Evolutionary conservation across 202 grass and related monocot species (phyloP).

Genomic region (Hordeum pubiflorum): DNA sequence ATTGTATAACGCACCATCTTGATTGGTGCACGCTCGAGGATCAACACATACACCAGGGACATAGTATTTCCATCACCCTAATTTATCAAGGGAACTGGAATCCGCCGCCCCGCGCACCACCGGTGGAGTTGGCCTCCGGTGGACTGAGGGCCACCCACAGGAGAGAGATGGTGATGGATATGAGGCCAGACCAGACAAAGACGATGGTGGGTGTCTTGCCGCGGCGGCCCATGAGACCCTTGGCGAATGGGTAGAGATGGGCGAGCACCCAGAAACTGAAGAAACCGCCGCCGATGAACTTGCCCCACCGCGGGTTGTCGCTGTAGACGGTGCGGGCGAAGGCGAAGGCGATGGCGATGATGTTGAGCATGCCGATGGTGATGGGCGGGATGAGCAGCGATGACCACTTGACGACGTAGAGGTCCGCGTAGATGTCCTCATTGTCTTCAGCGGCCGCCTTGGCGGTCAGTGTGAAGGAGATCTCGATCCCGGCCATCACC

Average conservation of each 20-base stretch:
- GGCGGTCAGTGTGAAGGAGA: conserved; percentile 87
- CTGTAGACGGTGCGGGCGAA: conserved; percentile 83
- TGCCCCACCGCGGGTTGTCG: conserved; percentile 83
- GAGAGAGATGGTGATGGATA: conserved; percentile 82
- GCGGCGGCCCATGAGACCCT: conserved; percentile 85
- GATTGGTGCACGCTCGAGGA: too few relatives aligned
- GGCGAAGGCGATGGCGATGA: conserved; percentile 92
- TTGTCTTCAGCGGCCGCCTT: conserved; percentile 73
- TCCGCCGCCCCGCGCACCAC: background rate
- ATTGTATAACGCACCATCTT: too few relatives aligned
- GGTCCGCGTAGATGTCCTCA: conserved; percentile 89
- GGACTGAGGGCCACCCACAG: conserved; percentile 86
- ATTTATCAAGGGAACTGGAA: too few relatives aligned
- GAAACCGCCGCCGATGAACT: conserved; percentile 87
- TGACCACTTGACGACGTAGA: conserved; percentile 87
- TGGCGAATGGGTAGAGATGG: conserved; percentile 88
- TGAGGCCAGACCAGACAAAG: conserved; percentile 78
- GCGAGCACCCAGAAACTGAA: conserved; percentile 96
- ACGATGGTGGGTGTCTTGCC: conserved; percentile 95
- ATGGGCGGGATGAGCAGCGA: conserved; percentile 91
- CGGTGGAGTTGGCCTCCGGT: conserved; percentile 27
- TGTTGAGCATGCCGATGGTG: conserved; percentile 94
- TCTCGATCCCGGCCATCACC: conserved; percentile 96
- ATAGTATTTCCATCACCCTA: too few relatives aligned
- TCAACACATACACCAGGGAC: too few relatives aligned